These are phyloP conservation scores for Pterocarpus santalinus DNA, from an alignment of 306 rosid genomes.

Conservation along the genomic window DNA sequence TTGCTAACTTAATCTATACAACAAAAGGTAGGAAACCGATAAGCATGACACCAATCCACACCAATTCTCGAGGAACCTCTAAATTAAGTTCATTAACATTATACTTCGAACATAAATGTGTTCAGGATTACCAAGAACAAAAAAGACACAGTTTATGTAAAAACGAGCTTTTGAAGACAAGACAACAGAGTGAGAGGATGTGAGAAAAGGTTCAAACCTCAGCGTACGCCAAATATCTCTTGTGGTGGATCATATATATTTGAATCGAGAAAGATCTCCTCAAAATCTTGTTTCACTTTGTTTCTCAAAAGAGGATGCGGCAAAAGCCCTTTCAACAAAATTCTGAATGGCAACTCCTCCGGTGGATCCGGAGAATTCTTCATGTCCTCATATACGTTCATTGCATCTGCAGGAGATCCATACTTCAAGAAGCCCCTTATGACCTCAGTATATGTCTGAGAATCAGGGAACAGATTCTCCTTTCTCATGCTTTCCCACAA, in stretches of 20 bases:
- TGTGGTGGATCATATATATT: slow-evolving; percentile 86
- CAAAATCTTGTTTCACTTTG: slow-evolving; percentile 94
- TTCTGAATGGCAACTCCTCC: slow-evolving; percentile 89
- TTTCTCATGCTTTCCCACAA: slow-evolving; percentile 85
- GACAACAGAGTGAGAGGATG: slow-evolving; percentile 5
- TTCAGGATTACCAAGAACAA: not conserved
- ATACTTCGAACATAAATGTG: not conserved
- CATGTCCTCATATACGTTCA: slow-evolving; percentile 93
- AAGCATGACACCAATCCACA: not conserved
- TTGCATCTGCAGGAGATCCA: slow-evolving; percentile 94
- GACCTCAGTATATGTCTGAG: slow-evolving; percentile 87
- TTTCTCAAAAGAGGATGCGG: slow-evolving; percentile 95
- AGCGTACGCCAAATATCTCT: slow-evolving; percentile 85
- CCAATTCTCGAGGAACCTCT: slow-evolving; percentile 11
- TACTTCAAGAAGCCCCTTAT: slow-evolving; percentile 87
- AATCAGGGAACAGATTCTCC: slow-evolving; percentile 79
- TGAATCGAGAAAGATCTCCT: slow-evolving; percentile 92
- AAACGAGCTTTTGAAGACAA: not conserved
- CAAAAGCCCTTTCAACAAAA: slow-evolving; percentile 90
- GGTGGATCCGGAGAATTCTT: slow-evolving; percentile 97
- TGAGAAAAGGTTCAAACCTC: slow-evolving; percentile 56
- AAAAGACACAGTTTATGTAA: not conserved
- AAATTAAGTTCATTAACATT: slow-evolving; percentile 17
- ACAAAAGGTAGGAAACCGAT: slow-evolving; percentile 7
- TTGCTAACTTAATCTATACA: slow-evolving; percentile 3